Conservation (phyloP, 225 moss, liverwort and hornwort species). For the Sphagnum tenellum region DNA sequence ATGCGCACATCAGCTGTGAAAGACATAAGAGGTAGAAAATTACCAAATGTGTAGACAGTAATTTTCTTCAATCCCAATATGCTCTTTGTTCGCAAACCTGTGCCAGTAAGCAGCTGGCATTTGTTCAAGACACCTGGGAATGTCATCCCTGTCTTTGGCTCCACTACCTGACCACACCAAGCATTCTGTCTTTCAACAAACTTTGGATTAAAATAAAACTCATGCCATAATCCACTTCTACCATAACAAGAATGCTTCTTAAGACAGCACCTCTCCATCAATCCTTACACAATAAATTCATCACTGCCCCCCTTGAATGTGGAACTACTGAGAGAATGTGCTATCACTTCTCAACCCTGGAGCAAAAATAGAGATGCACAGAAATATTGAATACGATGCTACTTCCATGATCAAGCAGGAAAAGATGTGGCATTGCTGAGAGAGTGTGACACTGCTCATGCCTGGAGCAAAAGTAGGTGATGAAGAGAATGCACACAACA, state of each 20-base stretch:
- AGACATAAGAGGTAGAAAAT: background rate
- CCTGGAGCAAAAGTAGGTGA: too few species aligned
- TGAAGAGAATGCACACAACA: too few species aligned
- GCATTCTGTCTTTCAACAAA: background rate
- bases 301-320: background rate
- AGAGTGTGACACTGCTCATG: too few species aligned
- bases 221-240: background rate
- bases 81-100: conserved; percentile 73
- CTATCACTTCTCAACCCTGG: too few species aligned
- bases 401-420: too few species aligned
- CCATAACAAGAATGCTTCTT: background rate
- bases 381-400: too few species aligned
- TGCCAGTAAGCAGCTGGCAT: conserved; percentile 55
- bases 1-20: too few species aligned
- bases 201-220: too few species aligned
- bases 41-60: conserved; percentile 74
- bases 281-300: background rate
- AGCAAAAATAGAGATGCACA: too few species aligned
- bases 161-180: conserved; percentile 33
- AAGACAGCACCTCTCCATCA: background rate
- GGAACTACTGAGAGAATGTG: too few species aligned
- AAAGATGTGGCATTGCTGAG: too few species aligned
- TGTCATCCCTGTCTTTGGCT: conserved; percentile 62
- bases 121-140: conserved; percentile 58
- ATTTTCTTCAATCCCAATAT: conserved; percentile 80